Evolutionary conservation across 1,284 basidiomycete genomes (phyloP).

Genomic region (Sutorius eximius): DNA sequence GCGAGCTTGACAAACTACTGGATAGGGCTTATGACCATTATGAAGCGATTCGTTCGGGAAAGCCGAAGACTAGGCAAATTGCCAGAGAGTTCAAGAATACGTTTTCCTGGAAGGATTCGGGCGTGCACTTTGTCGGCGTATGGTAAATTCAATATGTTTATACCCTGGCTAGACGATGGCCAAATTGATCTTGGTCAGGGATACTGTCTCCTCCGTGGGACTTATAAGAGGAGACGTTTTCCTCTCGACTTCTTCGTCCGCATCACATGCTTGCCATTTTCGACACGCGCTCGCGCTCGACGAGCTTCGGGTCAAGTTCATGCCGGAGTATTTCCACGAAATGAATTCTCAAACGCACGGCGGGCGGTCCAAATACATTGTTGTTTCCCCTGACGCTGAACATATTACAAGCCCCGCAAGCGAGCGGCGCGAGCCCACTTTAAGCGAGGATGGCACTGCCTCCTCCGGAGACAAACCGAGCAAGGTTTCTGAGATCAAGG

Average conservation of each 20-base stretch:
- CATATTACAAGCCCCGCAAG: not conserved
- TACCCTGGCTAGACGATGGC: not conserved
- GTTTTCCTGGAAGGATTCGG: constrained; percentile 36
- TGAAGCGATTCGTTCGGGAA: constrained; percentile 17
- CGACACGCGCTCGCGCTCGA: constrained; percentile 45
- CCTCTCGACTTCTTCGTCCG: constrained; percentile 25
- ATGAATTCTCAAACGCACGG: constrained; percentile 20
- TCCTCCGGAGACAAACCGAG: not conserved
- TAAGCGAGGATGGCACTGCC: not conserved
- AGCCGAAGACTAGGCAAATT: constrained; percentile 15
- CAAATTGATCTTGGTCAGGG: constrained; percentile 32
- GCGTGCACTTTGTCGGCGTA: constrained; percentile 43
- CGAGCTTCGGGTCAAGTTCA: constrained; percentile 42
- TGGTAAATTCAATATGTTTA: constrained; percentile 30
- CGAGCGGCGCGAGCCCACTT: not conserved
- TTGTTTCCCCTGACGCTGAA: not conserved
- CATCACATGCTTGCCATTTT: constrained; percentile 36
- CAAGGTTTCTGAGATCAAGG: constrained; percentile 23
- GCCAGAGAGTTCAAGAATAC: constrained; percentile 36
- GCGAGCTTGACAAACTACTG: not conserved
- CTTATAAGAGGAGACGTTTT: constrained; percentile 25
- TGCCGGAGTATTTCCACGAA: constrained; percentile 39
- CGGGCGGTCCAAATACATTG: constrained; percentile 11
- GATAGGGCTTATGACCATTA: constrained; percentile 43
- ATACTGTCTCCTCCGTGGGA: constrained; percentile 43